Evolutionary conservation across 2,329 filamentous ascomycete species (phyloP).

Genomic region (Fusarium luffae): DNA sequence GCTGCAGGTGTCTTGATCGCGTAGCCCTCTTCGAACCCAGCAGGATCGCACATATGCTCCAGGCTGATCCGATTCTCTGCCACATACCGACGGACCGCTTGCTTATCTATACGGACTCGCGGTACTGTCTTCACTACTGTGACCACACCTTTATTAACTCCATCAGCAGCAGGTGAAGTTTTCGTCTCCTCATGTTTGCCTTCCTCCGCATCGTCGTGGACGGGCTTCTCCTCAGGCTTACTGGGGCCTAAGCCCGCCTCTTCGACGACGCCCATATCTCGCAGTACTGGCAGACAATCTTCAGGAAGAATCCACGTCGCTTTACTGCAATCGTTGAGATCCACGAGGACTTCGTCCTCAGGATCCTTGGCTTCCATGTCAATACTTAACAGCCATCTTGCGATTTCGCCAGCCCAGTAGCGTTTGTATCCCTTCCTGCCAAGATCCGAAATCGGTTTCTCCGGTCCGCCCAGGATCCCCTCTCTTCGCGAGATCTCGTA

Average conservation of each 20-base stretch:
- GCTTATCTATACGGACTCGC: slow-evolving; percentile 64
- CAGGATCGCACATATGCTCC: slow-evolving; percentile 74
- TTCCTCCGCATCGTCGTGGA: slow-evolving; percentile 33
- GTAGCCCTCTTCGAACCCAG: slow-evolving; percentile 79
- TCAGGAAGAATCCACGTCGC: slow-evolving; percentile 87
- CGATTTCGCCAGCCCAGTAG: slow-evolving; percentile 89
- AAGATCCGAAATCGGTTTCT: slow-evolving; percentile 90
- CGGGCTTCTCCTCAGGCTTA: slow-evolving; percentile 45
- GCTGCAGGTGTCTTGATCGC: slow-evolving; percentile 58
- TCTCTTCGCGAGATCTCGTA: slow-evolving; percentile 92
- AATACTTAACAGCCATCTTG: slow-evolving; percentile 69
- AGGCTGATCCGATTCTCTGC: slow-evolving; percentile 70
- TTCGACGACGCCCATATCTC: slow-evolving; percentile 80
- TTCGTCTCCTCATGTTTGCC: slow-evolving; percentile 38
- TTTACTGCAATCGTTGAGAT: slow-evolving; percentile 76
- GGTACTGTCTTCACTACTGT: slow-evolving; percentile 51
- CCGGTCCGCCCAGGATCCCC: slow-evolving; percentile 86
- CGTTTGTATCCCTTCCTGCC: slow-evolving; percentile 84
- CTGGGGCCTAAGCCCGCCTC: slow-evolving; percentile 63
- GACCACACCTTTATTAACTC: slow-evolving; percentile 45
- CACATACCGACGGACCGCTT: slow-evolving; percentile 74
- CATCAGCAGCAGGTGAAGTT: slow-evolving; percentile 8
- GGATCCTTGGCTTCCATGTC: slow-evolving; percentile 50
- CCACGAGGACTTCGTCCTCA: slow-evolving; percentile 62
- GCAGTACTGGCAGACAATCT: slow-evolving; percentile 81